Base-by-base conservation (phyloP, 495 filamentous ascomycete genomes). In the Durotheca rogersii region DNA sequence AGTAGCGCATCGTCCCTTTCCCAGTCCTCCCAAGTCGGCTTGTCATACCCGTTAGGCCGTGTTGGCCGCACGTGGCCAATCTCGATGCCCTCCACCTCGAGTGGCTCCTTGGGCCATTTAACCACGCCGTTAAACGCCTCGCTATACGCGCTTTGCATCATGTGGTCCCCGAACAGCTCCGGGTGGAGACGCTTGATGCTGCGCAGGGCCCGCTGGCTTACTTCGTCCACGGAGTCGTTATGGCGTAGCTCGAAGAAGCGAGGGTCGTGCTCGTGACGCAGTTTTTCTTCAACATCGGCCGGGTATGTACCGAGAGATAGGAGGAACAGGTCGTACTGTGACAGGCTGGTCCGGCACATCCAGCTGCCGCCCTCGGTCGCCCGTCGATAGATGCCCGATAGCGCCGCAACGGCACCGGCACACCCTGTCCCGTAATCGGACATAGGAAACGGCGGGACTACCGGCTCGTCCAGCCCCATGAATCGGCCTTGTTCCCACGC, bases 391-490 rank as follows among this genome's bases (percentile, higher is more conserved):
- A 89, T 75, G 18, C 83, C 84, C 0, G 73, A 72, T 35, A 87
- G 70, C 3, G 82, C 84, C 19, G 82, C 81, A 51, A 85, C 76
- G 19, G 78, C 77, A 15, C 84, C 84, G 68, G 86, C 79, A 53
- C 62, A 72, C 3, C 81, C 87, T 1, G 87, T 88, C 20, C 86
- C 83, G 65, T 92, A 90, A 68, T 90, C 87, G 29, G 82, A 87
- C 72, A 88, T 89, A 16, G 87, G 88, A 67, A 89, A 90, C 0
- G 86, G 86, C 37, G 87, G 87, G 0, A 89, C 80, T n/a, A 89
- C 79, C 2, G 87, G 86, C 52, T 82, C 81, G 7, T 76, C 59
- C 7, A 81, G 68, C 7, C 84, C 84, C 84, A 90, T 89, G 66
- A 83, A 84, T 34, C 77, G 48, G 7, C 86, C 86, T 65, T 89